phyloP scores from a whole-genome alignment of 1,284 basidiomycete species.

The Anthracocystis walkeri region DNA sequence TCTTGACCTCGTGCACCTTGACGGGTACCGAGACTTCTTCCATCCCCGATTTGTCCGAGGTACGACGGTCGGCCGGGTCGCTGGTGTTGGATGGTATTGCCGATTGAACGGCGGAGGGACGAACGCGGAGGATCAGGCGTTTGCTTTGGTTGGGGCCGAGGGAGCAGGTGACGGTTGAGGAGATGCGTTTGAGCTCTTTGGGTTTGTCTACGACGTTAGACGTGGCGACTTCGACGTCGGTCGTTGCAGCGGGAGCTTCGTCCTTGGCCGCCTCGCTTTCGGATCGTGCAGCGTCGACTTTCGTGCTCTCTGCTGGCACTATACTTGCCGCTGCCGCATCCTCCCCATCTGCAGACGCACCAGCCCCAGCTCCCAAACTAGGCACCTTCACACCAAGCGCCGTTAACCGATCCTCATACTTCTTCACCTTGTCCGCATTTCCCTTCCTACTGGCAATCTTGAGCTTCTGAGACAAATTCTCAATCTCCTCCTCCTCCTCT shows the following conservation, averaged over 20 bases:
- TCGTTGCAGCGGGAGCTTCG: neutral
- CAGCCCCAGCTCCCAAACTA: slow-evolving; percentile 12
- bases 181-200: slow-evolving; percentile 52
- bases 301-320: neutral
- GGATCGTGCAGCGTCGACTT: neutral
- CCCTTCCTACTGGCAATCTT: slow-evolving; percentile 73
- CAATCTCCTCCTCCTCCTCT: slow-evolving; percentile 73
- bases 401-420: slow-evolving; percentile 71
- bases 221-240: neutral
- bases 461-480: slow-evolving; percentile 72
- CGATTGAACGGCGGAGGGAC: slow-evolving; percentile 41
- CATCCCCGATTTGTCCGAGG: slow-evolving; percentile 31
- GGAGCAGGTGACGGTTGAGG: slow-evolving; percentile 58
- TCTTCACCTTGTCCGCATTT: slow-evolving; percentile 72
- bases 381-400: slow-evolving; percentile 70
- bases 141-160: slow-evolving; percentile 60
- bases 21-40: slow-evolving; percentile 57
- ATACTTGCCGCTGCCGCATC: slow-evolving; percentile 1
- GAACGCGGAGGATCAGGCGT: slow-evolving; percentile 63
- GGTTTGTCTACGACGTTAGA: slow-evolving; percentile 20
- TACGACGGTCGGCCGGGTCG: slow-evolving; percentile 45
- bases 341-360: slow-evolving; percentile 4
- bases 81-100: slow-evolving; percentile 33
- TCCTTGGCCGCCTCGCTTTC: slow-evolving; percentile 9
- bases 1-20: slow-evolving; percentile 67